Percentiles rank a stretch among this genome's conserved stretches.
These are phyloP conservation scores for Tuber umbilicatum DNA, from an alignment of 495 filamentous ascomycete species.

Conservation along the genomic window DNA sequence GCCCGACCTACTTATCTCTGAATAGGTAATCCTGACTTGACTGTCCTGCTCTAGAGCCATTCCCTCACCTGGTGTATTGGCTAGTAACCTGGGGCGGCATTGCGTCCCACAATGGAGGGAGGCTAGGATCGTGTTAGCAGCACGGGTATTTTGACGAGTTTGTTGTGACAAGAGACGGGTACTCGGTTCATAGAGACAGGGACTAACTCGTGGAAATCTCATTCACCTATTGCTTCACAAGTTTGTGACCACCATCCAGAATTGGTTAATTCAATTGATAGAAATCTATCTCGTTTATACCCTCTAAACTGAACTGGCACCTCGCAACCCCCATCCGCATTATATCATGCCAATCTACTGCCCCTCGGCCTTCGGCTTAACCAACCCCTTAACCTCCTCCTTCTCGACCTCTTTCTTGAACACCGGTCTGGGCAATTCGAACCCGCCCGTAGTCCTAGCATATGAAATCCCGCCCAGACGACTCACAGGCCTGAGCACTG, in stretches of 20 bases:
- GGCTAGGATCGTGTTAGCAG: neutral
- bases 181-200: neutral
- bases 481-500: constrained; percentile 64
- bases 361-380: constrained; percentile 11
- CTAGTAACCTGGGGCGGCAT: too few species aligned
- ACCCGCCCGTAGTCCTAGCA: constrained; percentile 58
- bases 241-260: too few species aligned
- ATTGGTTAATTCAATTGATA: neutral
- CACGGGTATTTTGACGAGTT: neutral
- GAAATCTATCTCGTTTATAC: neutral
- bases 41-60: neutral
- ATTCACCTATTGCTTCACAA: too few species aligned
- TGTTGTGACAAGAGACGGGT: neutral
- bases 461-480: constrained; percentile 83
- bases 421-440: constrained; percentile 72
- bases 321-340: neutral
- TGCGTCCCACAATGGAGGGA: too few species aligned
- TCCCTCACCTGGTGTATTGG: neutral
- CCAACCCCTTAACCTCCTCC: constrained; percentile 45
- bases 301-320: neutral
- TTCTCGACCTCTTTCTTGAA: constrained; percentile 52
- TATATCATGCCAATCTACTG: neutral
- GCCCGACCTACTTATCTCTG: neutral
- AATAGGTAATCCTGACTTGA: neutral
- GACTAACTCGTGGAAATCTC: neutral